Conservation (phyloP, 768 basidiomycete species). For the Lentinula boryana region DNA sequence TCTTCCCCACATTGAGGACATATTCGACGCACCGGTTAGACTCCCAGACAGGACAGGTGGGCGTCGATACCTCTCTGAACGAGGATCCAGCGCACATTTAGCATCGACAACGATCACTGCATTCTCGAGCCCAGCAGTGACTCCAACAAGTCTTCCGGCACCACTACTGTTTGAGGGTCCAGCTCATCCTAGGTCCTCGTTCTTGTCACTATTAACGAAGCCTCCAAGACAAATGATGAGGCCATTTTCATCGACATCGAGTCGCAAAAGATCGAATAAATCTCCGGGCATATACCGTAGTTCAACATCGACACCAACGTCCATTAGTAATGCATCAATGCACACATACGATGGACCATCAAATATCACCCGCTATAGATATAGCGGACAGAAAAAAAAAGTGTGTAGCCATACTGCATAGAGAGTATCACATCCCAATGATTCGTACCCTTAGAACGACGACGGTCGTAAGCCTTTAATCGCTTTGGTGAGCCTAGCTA, state of each 20-base stretch:
- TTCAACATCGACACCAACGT: neutral
- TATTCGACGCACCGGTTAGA: slow-evolving; percentile 42
- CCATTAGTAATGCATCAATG: neutral
- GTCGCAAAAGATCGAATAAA: neutral
- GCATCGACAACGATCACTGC: neutral
- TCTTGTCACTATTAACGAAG: neutral
- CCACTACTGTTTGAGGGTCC: slow-evolving; percentile 46
- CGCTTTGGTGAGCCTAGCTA: neutral
- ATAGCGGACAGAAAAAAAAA: slow-evolving; percentile 1
- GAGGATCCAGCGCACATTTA: neutral
- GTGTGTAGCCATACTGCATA: neutral
- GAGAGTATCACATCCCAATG: neutral
- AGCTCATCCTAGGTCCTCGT: slow-evolving; percentile 22
- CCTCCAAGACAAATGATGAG: neutral
- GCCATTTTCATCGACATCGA: too few relatives aligned
- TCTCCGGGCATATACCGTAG: neutral
- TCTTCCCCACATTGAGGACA: slow-evolving; percentile 34
- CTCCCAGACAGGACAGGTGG: slow-evolving; percentile 27
- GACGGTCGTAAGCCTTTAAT: slow-evolving; percentile 1
- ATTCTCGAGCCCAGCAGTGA: neutral
- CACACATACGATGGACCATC: slow-evolving; percentile 4
- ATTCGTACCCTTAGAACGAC: neutral
- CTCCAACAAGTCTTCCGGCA: slow-evolving; percentile 24
- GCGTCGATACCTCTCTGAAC: slow-evolving; percentile 13
- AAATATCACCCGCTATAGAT: slow-evolving; percentile 2